phyloP scores from a whole-genome alignment of 2,329 filamentous ascomycete genomes.

The Alternaria arbusti region DNA sequence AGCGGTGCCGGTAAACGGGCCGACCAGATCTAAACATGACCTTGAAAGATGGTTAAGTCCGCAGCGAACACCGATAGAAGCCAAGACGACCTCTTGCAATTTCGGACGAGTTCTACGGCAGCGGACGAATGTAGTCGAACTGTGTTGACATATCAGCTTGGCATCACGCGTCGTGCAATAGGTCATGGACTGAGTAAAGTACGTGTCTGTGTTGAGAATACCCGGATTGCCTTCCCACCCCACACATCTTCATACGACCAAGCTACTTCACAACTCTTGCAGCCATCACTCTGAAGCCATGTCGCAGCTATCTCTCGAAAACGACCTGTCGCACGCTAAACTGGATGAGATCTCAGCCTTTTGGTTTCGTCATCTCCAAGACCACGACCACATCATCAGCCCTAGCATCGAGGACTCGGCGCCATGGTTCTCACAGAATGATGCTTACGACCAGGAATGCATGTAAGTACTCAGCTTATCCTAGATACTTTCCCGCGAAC shows the following conservation, averaged over 20 bases:
- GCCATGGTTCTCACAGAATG: slow-evolving; percentile 5
- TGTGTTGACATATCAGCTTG: neutral
- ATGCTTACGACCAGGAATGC: slow-evolving; percentile 3
- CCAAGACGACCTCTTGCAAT: neutral
- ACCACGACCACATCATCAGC: slow-evolving; percentile 2
- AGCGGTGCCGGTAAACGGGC: neutral
- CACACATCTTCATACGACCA: neutral
- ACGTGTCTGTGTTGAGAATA: neutral
- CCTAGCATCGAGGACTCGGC: slow-evolving; percentile 4
- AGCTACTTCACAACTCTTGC: neutral
- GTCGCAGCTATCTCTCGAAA: neutral
- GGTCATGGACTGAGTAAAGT: neutral
- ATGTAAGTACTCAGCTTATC: neutral
- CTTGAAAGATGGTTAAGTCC: neutral
- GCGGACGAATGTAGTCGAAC: neutral
- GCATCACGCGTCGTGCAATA: neutral
- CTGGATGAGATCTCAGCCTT: neutral
- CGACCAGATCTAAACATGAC: neutral
- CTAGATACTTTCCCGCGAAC: neutral
- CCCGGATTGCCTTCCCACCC: neutral
- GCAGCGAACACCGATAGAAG: neutral
- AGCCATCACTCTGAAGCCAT: neutral
- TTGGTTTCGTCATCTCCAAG: slow-evolving; percentile 5
- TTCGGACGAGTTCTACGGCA: neutral
- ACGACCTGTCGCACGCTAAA: neutral